Evolutionary conservation across 176 grass and related monocot genomes (phyloP).

Genomic region (Bolboschoenus planiculmis): DNA sequence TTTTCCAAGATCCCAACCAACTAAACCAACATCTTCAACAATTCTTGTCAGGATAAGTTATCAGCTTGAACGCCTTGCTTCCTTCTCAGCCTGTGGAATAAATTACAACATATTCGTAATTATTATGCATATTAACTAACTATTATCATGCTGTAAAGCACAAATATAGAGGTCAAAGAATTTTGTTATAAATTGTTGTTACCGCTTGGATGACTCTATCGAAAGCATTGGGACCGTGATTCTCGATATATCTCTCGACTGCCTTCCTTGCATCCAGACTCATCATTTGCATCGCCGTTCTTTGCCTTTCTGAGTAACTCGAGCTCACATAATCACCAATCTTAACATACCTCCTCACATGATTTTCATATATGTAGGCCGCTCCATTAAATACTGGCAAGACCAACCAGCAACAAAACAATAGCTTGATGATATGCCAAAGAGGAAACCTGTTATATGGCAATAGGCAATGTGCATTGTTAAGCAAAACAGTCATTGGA

Average conservation of each 20-base stretch:
- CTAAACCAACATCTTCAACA: not conserved
- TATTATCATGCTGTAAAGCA: not conserved
- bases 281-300: slow-evolving; percentile 75
- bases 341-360: slow-evolving; percentile 81
- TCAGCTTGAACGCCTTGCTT: slow-evolving; percentile 32
- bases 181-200: slow-evolving; percentile 15
- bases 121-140: not conserved
- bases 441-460: slow-evolving; percentile 58
- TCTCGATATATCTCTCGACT: slow-evolving; percentile 73
- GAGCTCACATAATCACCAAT: slow-evolving; percentile 60
- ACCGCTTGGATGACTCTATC: slow-evolving; percentile 69
- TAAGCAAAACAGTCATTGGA: not conserved
- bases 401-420: slow-evolving; percentile 93
- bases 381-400: slow-evolving; percentile 93
- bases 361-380: slow-evolving; percentile 77
- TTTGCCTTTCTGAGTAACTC: slow-evolving; percentile 57
- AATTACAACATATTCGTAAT: slow-evolving; percentile 6
- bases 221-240: slow-evolving; percentile 62
- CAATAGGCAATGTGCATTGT: not conserved
- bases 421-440: slow-evolving; percentile 87
- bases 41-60: not conserved
- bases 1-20: slow-evolving; percentile 4
- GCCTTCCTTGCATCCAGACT: slow-evolving; percentile 81
- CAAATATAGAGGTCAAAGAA: not conserved
- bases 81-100: slow-evolving; percentile 46